Evolutionary conservation across 2,329 filamentous ascomycete genomes (phyloP).

Genomic region (Neopestalotiopsis rosae): DNA sequence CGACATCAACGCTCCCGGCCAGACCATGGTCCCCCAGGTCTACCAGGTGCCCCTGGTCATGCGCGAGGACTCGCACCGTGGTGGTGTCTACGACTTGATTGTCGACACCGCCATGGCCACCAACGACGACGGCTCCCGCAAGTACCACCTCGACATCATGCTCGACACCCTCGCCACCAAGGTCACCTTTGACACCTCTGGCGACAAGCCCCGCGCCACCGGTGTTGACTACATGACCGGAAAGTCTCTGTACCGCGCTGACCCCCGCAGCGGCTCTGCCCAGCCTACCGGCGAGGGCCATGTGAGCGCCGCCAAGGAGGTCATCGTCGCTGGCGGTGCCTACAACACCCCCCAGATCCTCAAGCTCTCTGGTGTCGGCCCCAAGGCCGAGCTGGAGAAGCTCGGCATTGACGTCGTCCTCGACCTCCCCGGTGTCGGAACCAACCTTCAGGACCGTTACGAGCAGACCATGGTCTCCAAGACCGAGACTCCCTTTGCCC

Average conservation of each 20-base stretch:
- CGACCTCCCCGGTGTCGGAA: slow-evolving; percentile 67
- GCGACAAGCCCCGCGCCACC: slow-evolving; percentile 38
- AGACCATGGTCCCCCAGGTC: slow-evolving; percentile 42
- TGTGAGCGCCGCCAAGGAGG: slow-evolving; percentile 45
- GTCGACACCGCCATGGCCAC: slow-evolving; percentile 43
- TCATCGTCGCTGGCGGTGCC: slow-evolving; percentile 53
- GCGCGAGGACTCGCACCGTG: slow-evolving; percentile 46
- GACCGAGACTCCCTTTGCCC: slow-evolving; percentile 36
- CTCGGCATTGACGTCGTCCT: slow-evolving; percentile 56
- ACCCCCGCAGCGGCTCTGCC: slow-evolving; percentile 39
- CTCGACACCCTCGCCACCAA: slow-evolving; percentile 46
- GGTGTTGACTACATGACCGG: slow-evolving; percentile 49
- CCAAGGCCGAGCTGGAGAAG: slow-evolving; percentile 41
- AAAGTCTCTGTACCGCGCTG: slow-evolving; percentile 46
- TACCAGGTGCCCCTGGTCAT: slow-evolving; percentile 58
- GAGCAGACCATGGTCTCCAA: slow-evolving; percentile 49
- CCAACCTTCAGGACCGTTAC: slow-evolving; percentile 64
- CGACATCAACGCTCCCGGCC: slow-evolving; percentile 55
- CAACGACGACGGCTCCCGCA: slow-evolving; percentile 48
- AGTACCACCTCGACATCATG: slow-evolving; percentile 44
- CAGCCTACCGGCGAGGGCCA: slow-evolving; percentile 28
- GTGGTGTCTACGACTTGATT: slow-evolving; percentile 52
- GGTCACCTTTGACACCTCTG: slow-evolving; percentile 41
- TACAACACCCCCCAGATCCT: slow-evolving; percentile 53
- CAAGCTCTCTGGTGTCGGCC: slow-evolving; percentile 51